Conservation (phyloP, 148 eudicot genomes). For the Chenopodium album region DNA sequence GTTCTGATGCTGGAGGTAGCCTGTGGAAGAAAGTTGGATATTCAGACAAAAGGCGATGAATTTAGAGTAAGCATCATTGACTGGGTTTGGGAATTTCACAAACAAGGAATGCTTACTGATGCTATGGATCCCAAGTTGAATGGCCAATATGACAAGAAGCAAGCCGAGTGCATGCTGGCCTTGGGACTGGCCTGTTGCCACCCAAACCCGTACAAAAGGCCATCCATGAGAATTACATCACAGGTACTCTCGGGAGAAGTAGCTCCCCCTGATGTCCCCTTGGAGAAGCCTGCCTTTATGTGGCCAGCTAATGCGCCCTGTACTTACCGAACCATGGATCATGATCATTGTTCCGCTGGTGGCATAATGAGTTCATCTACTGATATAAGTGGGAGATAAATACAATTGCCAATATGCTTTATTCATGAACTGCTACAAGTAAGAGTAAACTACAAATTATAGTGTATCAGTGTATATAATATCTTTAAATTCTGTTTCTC, state of each 20-base stretch:
- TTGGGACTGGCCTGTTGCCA: constrained; percentile 39
- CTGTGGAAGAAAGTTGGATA: constrained; percentile 32
- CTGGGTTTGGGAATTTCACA: constrained; percentile 41
- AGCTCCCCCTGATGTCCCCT: constrained; percentile 30
- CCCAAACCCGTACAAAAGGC: constrained; percentile 43
- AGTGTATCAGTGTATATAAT: too few relatives aligned
- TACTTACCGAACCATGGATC: too few relatives aligned
- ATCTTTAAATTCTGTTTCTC: too few relatives aligned
- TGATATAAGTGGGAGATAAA: too few relatives aligned
- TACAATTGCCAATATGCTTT: too few relatives aligned
- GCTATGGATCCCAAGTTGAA: constrained; percentile 34
- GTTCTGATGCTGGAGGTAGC: constrained; percentile 35
- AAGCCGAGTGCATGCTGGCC: constrained; percentile 28
- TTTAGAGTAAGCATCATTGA: constrained; percentile 29
- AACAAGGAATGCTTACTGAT: not conserved
- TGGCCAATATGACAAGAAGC: constrained; percentile 21
- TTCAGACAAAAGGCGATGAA: not conserved
- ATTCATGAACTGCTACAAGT: too few relatives aligned
- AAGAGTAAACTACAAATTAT: too few relatives aligned
- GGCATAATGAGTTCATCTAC: too few relatives aligned
- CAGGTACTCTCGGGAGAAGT: constrained; percentile 39
- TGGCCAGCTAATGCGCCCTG: constrained; percentile 30
- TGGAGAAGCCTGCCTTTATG: constrained; percentile 36
- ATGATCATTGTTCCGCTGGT: too few relatives aligned
- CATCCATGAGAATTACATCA: constrained; percentile 30